phyloP scores from a whole-genome alignment of 1,284 basidiomycete species.

The Peniophora sp. region DNA sequence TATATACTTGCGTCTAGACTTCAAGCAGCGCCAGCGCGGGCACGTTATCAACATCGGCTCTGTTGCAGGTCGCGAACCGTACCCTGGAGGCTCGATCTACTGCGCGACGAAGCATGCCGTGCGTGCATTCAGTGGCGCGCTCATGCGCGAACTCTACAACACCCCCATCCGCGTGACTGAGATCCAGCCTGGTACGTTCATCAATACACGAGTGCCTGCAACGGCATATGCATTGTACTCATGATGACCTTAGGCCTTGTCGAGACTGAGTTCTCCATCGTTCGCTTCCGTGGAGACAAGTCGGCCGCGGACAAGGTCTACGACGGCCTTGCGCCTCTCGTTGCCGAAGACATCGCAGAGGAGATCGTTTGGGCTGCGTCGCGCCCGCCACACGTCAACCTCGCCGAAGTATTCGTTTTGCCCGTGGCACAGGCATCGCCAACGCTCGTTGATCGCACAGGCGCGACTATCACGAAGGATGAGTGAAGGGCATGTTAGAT shows the following conservation, averaged over 20 bases:
- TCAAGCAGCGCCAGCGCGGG: constrained; percentile 82
- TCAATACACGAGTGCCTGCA: neutral
- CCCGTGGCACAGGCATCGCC: constrained; percentile 79
- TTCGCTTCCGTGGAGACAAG: constrained; percentile 83
- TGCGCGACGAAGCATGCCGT: constrained; percentile 88
- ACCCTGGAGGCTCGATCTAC: constrained; percentile 80
- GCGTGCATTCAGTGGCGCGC: constrained; percentile 76
- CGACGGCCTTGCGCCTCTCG: constrained; percentile 72
- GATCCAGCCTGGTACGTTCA: constrained; percentile 73
- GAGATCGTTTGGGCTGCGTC: constrained; percentile 96
- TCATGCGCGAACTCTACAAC: constrained; percentile 84
- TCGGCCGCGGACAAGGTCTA: constrained; percentile 84
- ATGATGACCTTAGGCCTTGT: constrained; percentile 61
- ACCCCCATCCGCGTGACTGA: constrained; percentile 90
- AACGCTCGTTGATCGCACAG: constrained; percentile 43
- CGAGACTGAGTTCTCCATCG: constrained; percentile 87
- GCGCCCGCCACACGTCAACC: constrained; percentile 80
- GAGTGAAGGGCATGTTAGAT: too few species aligned
- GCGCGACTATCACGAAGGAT: neutral
- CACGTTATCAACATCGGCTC: constrained; percentile 97
- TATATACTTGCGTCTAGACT: constrained; percentile 43
- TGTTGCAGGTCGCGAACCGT: constrained; percentile 87
- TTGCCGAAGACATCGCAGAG: constrained; percentile 85
- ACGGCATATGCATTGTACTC: too few species aligned
- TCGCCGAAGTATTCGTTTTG: constrained; percentile 74